phyloP scores from a whole-genome alignment of 2,329 filamentous ascomycete genomes.

The Furcasterigmium furcatum region DNA sequence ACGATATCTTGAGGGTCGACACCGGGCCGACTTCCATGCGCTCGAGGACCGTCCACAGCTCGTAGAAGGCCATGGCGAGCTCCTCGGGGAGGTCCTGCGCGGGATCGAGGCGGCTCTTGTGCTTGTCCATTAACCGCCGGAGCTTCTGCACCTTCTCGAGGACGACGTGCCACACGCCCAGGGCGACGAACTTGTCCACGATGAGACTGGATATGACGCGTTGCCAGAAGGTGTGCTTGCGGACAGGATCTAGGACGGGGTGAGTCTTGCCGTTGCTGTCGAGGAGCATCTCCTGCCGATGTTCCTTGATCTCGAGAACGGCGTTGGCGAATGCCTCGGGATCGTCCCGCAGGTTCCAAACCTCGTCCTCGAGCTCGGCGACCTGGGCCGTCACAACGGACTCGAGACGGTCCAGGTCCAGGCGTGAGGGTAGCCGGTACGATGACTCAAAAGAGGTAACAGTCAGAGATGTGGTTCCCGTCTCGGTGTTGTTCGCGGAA shows the following conservation, averaged over 20 bases:
- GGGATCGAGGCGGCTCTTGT: constrained; percentile 7
- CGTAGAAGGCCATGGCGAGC: constrained; percentile 2
- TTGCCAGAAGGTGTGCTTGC: constrained; percentile 30
- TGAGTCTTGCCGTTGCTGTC: constrained; percentile 30
- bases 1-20: constrained; percentile 5
- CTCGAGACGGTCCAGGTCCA: constrained; percentile 43
- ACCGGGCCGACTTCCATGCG: constrained; percentile 3
- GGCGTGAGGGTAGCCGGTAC: constrained; percentile 42
- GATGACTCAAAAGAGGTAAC: constrained; percentile 44
- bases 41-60: constrained; percentile 1
- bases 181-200: constrained; percentile 15
- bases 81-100: constrained; percentile 22
- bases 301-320: constrained; percentile 39
- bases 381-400: constrained; percentile 37
- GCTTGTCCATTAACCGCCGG: neutral
- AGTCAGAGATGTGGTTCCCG: constrained; percentile 32
- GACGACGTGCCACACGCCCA: constrained; percentile 3
- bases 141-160: constrained; percentile 2
- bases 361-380: constrained; percentile 45
- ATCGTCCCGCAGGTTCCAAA: constrained; percentile 55
- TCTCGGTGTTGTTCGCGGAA: constrained; percentile 18
- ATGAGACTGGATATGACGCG: constrained; percentile 30
- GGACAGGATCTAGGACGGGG: constrained; percentile 12
- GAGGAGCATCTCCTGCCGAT: constrained; percentile 39
- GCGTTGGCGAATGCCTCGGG: constrained; percentile 50